Evolutionary conservation across 2,329 filamentous ascomycete species (phyloP).

Genomic region (Cladosporium sp.): DNA sequence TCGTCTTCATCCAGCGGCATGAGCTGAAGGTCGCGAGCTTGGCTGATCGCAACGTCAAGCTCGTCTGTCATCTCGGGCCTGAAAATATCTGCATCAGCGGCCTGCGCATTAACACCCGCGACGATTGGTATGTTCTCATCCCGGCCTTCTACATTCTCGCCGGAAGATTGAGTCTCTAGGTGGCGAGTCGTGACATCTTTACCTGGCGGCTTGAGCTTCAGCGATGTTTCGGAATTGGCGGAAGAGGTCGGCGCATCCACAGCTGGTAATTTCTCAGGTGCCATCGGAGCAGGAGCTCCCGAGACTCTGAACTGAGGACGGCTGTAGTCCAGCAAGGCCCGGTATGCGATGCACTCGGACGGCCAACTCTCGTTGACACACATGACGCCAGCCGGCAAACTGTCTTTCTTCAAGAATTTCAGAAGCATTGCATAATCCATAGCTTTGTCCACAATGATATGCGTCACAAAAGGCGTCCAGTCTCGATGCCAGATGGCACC

Average conservation of each 20-base stretch:
- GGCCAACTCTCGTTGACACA: slow-evolving; percentile 53
- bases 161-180: slow-evolving; percentile 37
- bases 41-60: slow-evolving; percentile 64
- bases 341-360: slow-evolving; percentile 45
- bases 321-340: slow-evolving; percentile 50
- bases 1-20: slow-evolving; percentile 49
- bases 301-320: slow-evolving; percentile 61
- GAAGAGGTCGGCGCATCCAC: slow-evolving; percentile 17
- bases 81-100: background rate
- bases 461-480: slow-evolving; percentile 62
- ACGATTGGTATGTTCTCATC: background rate
- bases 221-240: slow-evolving; percentile 37
- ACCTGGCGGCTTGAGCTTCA: slow-evolving; percentile 52
- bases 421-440: slow-evolving; percentile 66
- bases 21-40: slow-evolving; percentile 61
- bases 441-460: slow-evolving; percentile 74
- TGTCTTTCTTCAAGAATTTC: slow-evolving; percentile 52
- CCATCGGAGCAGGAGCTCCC: background rate
- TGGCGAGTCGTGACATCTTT: slow-evolving; percentile 42
- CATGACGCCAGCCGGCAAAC: slow-evolving; percentile 49
- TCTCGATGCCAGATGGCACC: slow-evolving; percentile 71
- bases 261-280: background rate
- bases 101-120: too few relatives aligned
- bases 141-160: background rate
- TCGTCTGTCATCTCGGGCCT: slow-evolving; percentile 46